Evolutionary conservation across 2,329 filamentous ascomycete genomes (phyloP).

Genomic region (Arthroderma sp.): DNA sequence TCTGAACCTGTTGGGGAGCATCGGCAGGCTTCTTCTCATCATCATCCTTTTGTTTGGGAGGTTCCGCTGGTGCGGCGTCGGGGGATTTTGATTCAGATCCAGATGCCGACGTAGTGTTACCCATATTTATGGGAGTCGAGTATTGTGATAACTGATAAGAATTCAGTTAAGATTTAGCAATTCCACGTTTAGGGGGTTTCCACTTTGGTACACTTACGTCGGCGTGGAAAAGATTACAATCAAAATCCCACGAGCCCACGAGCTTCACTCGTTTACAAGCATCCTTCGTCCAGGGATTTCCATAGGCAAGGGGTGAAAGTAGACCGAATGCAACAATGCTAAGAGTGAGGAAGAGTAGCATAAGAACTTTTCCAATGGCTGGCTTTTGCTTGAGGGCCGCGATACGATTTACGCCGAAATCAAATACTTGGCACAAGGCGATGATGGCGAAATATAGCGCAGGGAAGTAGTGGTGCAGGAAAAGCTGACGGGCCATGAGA

Average conservation of each 20-base stretch:
- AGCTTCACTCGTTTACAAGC: constrained; percentile 82
- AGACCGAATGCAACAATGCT: constrained; percentile 65
- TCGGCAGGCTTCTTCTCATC: not conserved
- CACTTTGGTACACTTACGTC: constrained; percentile 53
- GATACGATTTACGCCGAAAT: constrained; percentile 68
- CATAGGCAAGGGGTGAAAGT: constrained; percentile 83
- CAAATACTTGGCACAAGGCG: constrained; percentile 75
- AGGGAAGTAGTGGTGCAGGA: constrained; percentile 97
- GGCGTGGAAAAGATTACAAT: constrained; percentile 85
- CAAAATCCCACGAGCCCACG: constrained; percentile 86
- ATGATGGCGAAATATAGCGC: constrained; percentile 92
- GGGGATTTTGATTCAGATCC: not conserved
- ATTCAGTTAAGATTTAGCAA: constrained; percentile 5
- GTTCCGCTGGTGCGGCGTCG: constrained; percentile 12
- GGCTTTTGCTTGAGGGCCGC: constrained; percentile 53
- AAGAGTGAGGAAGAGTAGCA: constrained; percentile 59
- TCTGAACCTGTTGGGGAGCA: constrained; percentile 29
- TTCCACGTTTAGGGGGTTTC: constrained; percentile 18
- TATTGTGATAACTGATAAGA: constrained; percentile 27
- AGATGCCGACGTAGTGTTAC: constrained; percentile 5
- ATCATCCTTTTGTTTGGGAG: not conserved
- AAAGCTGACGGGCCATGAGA: constrained; percentile 94
- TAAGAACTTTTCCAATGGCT: constrained; percentile 59
- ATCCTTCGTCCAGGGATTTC: constrained; percentile 81
- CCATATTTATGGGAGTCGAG: constrained; percentile 17